Base-by-base conservation (phyloP, 2,329 filamentous ascomycete genomes). In the Talaromyces sp. region DNA sequence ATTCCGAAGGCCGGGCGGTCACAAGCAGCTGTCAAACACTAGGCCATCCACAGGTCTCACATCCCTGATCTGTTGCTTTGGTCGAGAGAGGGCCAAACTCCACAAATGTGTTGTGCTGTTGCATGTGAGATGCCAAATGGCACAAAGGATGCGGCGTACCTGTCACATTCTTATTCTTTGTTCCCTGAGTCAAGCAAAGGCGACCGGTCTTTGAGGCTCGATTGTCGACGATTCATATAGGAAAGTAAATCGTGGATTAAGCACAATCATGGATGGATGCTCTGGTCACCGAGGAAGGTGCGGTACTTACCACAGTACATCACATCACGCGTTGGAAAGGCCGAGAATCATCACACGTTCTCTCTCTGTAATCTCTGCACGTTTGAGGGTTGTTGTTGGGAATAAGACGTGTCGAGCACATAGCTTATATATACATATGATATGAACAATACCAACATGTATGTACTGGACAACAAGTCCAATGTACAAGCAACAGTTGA, bases 111-210 rank as follows among this genome's bases (percentile, higher is more conserved):
- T 37, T 45, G 48, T 27, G 24, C 48, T 50, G 27, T 31, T 57
- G 48, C 61, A 63, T 57, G 31, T 63, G 50, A 63, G 61, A 50
- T 13, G 19, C 39, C 61, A 57, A 45, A 14, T 27, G 47, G 50
- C 39, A 57, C 50, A 57, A 57, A 63, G 39, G 39, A 63, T 48
- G 27, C 14, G 10, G 14, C 7, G n/a, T 59, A 52, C 22, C 19
- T 19, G 16, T 52, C 54, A 33, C 33, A 16, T 31, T 19, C 31
- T 19, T 35, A 43, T 43, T 47, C 48, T 63, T 63, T 63, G 61
- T 57, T 31, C 11, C 27, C 41, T 37, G 48, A 43, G 35, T 62
- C 60, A 19, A 24, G 31, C 60, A 54, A 14, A 33, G 14, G 19
- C 16, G 22, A 22, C 22, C 22, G 56, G n/a, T 31, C 35, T 43